A percentile compares a stretch with the other conserved stretches of the same genome.
These are phyloP conservation scores for Isabelozyma pseudorhagii DNA, from an alignment of 805 yeast species.

Conservation along the genomic window DNA sequence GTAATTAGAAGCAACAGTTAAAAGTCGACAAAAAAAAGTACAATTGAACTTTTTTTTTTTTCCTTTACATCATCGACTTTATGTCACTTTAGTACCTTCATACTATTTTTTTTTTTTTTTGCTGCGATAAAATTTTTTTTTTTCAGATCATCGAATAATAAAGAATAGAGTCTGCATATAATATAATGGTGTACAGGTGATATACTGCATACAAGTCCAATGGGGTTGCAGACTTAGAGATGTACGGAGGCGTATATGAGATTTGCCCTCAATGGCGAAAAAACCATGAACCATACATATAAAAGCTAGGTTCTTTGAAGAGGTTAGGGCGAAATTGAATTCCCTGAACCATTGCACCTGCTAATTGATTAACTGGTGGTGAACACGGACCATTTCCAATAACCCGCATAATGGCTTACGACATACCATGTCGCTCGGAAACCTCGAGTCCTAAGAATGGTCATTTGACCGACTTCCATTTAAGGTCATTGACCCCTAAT, in stretches of 20 bases:
- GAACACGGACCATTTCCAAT: too few relatives aligned
- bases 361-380: too few relatives aligned
- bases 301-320: too few relatives aligned
- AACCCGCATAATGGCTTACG: not conserved
- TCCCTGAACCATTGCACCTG: too few relatives aligned
- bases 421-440: not conserved
- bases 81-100: not conserved
- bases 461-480: not conserved
- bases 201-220: not conserved
- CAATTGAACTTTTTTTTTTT: not conserved
- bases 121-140: not conserved
- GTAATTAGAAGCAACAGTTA: not conserved
- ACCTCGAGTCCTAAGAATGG: not conserved
- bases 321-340: too few relatives aligned
- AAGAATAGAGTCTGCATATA: not conserved
- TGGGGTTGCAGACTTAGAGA: not conserved
- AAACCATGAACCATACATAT: too few relatives aligned
- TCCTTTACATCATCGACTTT: not conserved
- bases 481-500: slow-evolving; percentile 24
- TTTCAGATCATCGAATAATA: not conserved
- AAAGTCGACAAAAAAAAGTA: not conserved
- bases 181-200: not conserved
- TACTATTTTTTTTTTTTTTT: not conserved
- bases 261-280: not conserved
- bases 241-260: not conserved